These are phyloP conservation scores for Leishmania aethiopica DNA, from an alignment of 208 protist species.

Conservation along the genomic window DNA sequence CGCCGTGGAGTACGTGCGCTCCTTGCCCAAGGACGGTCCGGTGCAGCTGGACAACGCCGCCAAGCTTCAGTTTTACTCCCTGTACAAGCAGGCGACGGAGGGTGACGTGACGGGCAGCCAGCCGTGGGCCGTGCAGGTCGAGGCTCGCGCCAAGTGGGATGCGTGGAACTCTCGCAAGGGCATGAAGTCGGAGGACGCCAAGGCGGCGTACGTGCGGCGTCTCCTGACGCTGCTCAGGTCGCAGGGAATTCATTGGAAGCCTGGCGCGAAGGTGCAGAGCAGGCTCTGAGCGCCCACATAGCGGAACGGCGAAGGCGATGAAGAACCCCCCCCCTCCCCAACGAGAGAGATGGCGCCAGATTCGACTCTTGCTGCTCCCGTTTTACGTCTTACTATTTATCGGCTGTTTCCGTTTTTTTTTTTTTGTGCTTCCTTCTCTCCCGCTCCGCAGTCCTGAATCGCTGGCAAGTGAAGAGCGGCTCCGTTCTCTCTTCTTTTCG, in stretches of 20 bases:
- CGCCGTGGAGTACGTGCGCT: conserved; percentile 82
- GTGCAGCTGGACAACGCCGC: conserved; percentile 89
- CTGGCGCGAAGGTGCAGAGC: conserved; percentile 28
- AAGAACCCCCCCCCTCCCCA: not conserved
- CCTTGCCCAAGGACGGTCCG: conserved; percentile 77
- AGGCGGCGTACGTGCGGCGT: conserved; percentile 85
- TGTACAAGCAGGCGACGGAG: conserved; percentile 98
- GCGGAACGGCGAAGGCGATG: not conserved
- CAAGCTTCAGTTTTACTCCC: conserved; percentile 94
- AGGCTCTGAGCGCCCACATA: conserved; percentile 14
- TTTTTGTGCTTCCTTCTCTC: not conserved
- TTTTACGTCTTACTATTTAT: not conserved
- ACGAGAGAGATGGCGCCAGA: not conserved
- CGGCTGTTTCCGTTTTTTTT: not conserved
- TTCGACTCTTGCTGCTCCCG: not conserved
- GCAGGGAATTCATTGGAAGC: conserved; percentile 66
- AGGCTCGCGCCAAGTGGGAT: conserved; percentile 95
- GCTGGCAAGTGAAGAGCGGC: not conserved
- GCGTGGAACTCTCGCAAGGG: conserved; percentile 93
- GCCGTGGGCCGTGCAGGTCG: conserved; percentile 92
- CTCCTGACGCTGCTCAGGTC: conserved; percentile 67
- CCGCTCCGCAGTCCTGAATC: not conserved
- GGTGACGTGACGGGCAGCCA: conserved; percentile 91
- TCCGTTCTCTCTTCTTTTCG: not conserved
- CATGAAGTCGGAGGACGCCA: conserved; percentile 91